Conservation (phyloP, 192 early-diverging fungal species). For the Nowakowskiella sp. region DNA sequence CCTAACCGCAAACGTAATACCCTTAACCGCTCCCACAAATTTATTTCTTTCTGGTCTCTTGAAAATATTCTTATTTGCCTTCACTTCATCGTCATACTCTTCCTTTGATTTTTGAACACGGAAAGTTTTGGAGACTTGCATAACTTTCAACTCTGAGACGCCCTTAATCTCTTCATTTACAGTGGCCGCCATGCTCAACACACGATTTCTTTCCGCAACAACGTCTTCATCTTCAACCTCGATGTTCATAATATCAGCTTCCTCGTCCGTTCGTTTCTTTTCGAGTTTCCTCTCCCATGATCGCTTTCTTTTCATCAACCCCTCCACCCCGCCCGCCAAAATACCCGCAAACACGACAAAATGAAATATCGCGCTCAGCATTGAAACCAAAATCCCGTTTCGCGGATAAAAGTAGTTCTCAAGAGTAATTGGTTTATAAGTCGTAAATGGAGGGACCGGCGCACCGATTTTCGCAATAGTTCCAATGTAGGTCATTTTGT, state of each 20-base stretch:
- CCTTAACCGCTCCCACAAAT: constrained; percentile 35
- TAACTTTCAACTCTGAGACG: too few relatives aligned
- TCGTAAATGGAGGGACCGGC: neutral
- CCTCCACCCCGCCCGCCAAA: too few relatives aligned
- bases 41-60: neutral
- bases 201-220: constrained; percentile 13
- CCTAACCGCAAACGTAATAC: constrained; percentile 46
- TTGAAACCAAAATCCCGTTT: constrained; percentile 7
- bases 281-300: too few relatives aligned
- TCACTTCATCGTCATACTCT: too few relatives aligned
- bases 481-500: constrained; percentile 15
- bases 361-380: constrained; percentile 11
- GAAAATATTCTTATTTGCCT: too few relatives aligned
- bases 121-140: constrained; percentile 17
- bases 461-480: too few relatives aligned
- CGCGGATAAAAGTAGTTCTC: constrained; percentile 8
- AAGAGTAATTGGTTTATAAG: constrained; percentile 7
- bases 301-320: too few relatives aligned
- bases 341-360: neutral
- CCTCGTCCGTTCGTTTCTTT: neutral
- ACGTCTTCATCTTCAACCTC: constrained; percentile 27
- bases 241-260: neutral
- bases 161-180: too few relatives aligned
- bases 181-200: constrained; percentile 14
- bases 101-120: neutral